Percentiles rank a stretch among this genome's conserved stretches.
These are phyloP conservation scores for Pleurotus djamor DNA, from an alignment of 768 basidiomycete genomes.

Conservation along the genomic window DNA sequence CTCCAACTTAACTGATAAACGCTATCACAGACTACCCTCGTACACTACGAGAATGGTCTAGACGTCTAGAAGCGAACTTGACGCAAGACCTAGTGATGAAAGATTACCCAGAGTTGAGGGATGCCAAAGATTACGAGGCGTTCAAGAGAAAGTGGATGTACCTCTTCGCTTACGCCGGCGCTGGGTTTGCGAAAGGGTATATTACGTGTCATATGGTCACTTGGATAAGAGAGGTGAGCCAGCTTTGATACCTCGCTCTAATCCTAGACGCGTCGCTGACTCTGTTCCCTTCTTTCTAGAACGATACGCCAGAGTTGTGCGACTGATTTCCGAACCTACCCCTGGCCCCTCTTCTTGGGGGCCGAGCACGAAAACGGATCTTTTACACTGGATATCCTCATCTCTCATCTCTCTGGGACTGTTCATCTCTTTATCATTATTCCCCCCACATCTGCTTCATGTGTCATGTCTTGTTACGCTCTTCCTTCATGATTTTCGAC, in stretches of 20 bases:
- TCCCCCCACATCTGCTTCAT: too few relatives aligned
- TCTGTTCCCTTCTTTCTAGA: background rate
- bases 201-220: constrained; percentile 84
- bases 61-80: constrained; percentile 67
- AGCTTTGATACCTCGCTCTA: background rate
- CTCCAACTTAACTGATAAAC: too few relatives aligned
- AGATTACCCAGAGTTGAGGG: constrained; percentile 60
- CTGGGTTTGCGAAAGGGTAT: constrained; percentile 78
- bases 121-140: constrained; percentile 55
- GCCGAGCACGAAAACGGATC: too few relatives aligned
- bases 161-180: constrained; percentile 79
- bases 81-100: constrained; percentile 53
- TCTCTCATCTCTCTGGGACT: too few relatives aligned
- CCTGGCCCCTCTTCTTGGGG: background rate
- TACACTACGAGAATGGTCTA: constrained; percentile 90
- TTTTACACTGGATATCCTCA: too few relatives aligned
- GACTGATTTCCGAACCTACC: background rate
- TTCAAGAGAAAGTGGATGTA: constrained; percentile 86
- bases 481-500: too few relatives aligned
- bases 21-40: constrained; percentile 69
- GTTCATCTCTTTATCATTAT: too few relatives aligned
- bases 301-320: constrained; percentile 5
- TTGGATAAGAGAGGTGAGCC: constrained; percentile 60
- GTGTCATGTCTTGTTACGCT: too few relatives aligned
- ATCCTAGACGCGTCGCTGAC: background rate